Conservation (phyloP, 2,329 filamentous ascomycete genomes). For the Sporothrix luriei region DNA sequence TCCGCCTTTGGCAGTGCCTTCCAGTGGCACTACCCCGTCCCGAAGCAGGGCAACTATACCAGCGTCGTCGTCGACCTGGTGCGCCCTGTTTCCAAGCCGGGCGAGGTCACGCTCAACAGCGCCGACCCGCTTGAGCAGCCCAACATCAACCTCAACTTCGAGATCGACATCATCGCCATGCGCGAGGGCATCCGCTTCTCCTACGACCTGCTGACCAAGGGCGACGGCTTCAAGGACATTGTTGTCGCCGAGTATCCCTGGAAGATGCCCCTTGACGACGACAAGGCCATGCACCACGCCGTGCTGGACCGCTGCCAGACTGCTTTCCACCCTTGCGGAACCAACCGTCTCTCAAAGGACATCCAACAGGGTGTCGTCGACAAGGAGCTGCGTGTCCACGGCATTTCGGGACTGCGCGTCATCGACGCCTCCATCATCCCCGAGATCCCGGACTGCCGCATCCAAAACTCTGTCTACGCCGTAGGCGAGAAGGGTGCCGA, state of each 20-base stretch:
- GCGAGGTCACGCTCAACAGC: conserved; percentile 60
- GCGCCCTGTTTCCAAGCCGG: conserved; percentile 47
- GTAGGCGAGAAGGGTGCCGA: conserved; percentile 57
- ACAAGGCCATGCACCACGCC: conserved; percentile 58
- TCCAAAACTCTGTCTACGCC: conserved; percentile 64
- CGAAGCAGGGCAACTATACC: conserved; percentile 52
- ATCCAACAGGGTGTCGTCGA: conserved; percentile 59
- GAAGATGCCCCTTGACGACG: conserved; percentile 59
- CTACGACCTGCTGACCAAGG: conserved; percentile 60
- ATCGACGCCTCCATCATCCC: conserved; percentile 34
- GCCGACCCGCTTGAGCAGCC: conserved; percentile 60
- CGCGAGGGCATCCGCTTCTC: conserved; percentile 59
- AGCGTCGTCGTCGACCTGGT: conserved; percentile 58
- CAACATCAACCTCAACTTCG: conserved; percentile 63
- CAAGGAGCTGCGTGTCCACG: conserved; percentile 37
- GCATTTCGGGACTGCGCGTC: conserved; percentile 32
- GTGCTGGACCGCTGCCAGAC: conserved; percentile 64
- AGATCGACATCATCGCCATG: conserved; percentile 59
- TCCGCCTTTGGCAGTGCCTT: conserved; percentile 57
- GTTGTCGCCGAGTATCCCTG: conserved; percentile 60
- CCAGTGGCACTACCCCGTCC: conserved; percentile 52
- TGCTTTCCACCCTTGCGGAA: conserved; percentile 62
- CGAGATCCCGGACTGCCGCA: conserved; percentile 45
- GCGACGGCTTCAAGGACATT: conserved; percentile 59
- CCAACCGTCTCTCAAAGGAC: conserved; percentile 54